Base-by-base conservation (phyloP, 306 rosid genomes). In the Arachis stenosperma region DNA sequence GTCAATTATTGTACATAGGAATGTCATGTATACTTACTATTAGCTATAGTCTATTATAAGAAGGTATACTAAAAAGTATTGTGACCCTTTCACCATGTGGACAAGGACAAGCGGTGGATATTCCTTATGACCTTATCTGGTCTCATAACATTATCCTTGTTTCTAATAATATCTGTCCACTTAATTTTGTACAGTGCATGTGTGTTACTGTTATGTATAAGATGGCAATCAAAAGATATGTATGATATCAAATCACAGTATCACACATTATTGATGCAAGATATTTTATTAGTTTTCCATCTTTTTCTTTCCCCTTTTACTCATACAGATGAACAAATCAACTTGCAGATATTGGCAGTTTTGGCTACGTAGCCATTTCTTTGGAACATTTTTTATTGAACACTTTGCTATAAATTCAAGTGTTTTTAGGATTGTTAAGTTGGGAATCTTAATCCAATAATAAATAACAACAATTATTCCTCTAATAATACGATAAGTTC, bases 41-140 rank as follows among this genome's bases (percentile, higher is more conserved):
- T 33, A 33, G 37, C 37, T 33, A 33, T 33, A 73, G 55, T 60
- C 74, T 74, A 61, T 50, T 60, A 61, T 65, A 78, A 83, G 75
- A 73, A 73, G 79, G 76, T 58, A 65, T 78, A 72, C 55, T 33
- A 78, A 46, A 76, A 79, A 82, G 75, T 71, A 44, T 29, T 70
- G 62, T 70, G 59, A 59, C 4, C 71, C 64, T 55, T 69, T 44
- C 72, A 39, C 53, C 53, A 36, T 69, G 65, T 57, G 81, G 17
- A 51, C 40, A 74, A 51, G 73, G 51, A 6, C 8, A 6, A 57
- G 70, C 12, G 14, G 62, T 75, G 67, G 50, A 40, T 59, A 51
- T 11, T 53, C 54, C 83, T 53, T 73, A 75, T 62, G 37, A 4
- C 37, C 81, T 67, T 37, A 67, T 65, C 56, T 65, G 51, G 65